A percentile compares a stretch with the other conserved stretches of the same genome.
phyloP scores from a whole-genome alignment of 2,329 filamentous ascomycete species.

The Cladosporium sp. region DNA sequence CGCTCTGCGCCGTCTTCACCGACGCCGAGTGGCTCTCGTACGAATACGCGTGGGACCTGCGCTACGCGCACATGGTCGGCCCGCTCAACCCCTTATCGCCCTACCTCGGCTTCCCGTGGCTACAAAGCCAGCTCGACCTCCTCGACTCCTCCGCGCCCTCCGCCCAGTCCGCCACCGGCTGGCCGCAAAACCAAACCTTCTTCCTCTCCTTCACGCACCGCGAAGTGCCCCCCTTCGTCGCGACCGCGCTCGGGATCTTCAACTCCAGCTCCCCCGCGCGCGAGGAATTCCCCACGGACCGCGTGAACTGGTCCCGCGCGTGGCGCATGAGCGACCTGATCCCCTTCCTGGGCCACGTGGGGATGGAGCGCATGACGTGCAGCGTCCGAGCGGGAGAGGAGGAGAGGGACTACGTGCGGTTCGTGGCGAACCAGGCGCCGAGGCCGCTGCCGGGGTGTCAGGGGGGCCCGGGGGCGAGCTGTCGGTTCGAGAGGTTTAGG shows the following conservation, averaged over 20 bases:
- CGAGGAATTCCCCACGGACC: constrained; percentile 16
- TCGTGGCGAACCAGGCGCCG: constrained; percentile 15
- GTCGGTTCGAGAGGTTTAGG: constrained; percentile 12
- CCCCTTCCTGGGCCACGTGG: constrained; percentile 18
- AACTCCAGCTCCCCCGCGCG: constrained; percentile 10
- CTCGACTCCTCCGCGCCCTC: constrained; percentile 9
- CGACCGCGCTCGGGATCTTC: constrained; percentile 16
- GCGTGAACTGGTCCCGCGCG: constrained; percentile 15
- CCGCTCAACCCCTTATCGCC: constrained; percentile 14
- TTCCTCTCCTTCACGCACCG: constrained; percentile 18
- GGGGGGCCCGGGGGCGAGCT: constrained; percentile 15
- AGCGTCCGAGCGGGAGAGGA: constrained; percentile 2
- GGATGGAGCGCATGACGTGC: constrained; percentile 16
- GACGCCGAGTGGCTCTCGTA: constrained; percentile 18
- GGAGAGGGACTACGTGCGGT: constrained; percentile 11
- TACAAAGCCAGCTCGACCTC: constrained; percentile 9
- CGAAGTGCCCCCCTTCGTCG: constrained; percentile 17
- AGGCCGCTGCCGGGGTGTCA: constrained; percentile 15
- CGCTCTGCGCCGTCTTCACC: constrained; percentile 14
- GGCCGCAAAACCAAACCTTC: constrained; percentile 13
- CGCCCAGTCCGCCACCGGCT: neutral
- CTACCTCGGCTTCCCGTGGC: constrained; percentile 17
- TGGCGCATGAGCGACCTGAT: constrained; percentile 17
- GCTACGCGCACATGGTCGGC: constrained; percentile 17
- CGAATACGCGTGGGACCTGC: constrained; percentile 17